Evolutionary conservation across 2,329 filamentous ascomycete species (phyloP).

Genomic region (Thyridium curvatum): DNA sequence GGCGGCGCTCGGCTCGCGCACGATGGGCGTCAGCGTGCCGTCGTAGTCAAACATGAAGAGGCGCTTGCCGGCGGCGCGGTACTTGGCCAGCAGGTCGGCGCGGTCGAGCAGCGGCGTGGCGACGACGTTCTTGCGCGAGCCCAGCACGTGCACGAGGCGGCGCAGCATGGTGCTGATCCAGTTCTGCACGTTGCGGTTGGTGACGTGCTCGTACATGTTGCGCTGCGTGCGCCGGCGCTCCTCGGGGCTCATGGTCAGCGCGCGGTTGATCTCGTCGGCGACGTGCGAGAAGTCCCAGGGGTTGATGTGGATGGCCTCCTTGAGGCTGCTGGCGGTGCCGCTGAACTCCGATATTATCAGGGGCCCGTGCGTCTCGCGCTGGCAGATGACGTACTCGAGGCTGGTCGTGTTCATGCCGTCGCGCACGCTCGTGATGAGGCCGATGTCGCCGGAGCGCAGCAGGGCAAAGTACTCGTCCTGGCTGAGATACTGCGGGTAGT

Average conservation of each 20-base stretch:
- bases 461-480: conserved; percentile 92
- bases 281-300: conserved; percentile 88
- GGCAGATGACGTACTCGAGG: conserved; percentile 88
- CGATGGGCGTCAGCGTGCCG: conserved; percentile 91
- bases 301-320: conserved; percentile 90
- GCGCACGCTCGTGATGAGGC: conserved; percentile 88
- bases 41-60: conserved; percentile 99
- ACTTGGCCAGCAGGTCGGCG: conserved; percentile 63
- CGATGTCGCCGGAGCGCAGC: conserved; percentile 84
- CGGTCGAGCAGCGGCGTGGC: conserved; percentile 80
- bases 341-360: conserved; percentile 96
- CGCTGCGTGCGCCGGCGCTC: conserved; percentile 64
- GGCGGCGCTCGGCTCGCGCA: conserved; percentile 82
- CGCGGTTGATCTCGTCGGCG: conserved; percentile 74
- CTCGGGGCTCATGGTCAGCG: conserved; percentile 66
- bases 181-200: conserved; percentile 74
- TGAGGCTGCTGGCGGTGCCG: conserved; percentile 80
- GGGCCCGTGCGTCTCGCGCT: conserved; percentile 79
- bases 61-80: conserved; percentile 68
- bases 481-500: conserved; percentile 88
- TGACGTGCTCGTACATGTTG: conserved; percentile 76
- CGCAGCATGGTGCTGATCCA: conserved; percentile 80
- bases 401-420: conserved; percentile 98
- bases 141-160: conserved; percentile 73
- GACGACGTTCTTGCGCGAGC: conserved; percentile 66